These are phyloP conservation scores for Hypsizygus marmoreus DNA, from an alignment of 768 basidiomycete genomes.

Conservation along the genomic window DNA sequence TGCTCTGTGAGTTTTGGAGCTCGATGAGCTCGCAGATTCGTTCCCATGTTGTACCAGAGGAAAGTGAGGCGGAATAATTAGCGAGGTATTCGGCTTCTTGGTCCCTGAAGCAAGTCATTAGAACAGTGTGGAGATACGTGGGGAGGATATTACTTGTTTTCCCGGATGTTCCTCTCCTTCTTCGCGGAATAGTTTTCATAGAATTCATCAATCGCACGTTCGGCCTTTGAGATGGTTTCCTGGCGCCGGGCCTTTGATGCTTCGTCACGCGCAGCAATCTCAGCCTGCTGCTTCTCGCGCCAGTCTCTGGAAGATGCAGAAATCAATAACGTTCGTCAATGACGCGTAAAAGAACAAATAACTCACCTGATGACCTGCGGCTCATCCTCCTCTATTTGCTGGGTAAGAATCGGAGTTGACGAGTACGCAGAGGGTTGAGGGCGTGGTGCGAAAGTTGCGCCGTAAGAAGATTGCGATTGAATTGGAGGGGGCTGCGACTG, in stretches of 20 bases:
- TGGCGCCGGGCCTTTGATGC: slow-evolving; percentile 74
- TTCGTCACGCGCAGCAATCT: slow-evolving; percentile 84
- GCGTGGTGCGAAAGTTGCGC: slow-evolving; percentile 70
- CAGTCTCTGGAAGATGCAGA: slow-evolving; percentile 58
- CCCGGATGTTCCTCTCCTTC: slow-evolving; percentile 87
- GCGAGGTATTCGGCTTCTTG: slow-evolving; percentile 81
- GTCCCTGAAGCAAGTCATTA: slow-evolving; percentile 54
- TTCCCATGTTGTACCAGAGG: slow-evolving; percentile 93
- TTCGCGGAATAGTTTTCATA: slow-evolving; percentile 86
- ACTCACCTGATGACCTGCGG: slow-evolving; percentile 83
- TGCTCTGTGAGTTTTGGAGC: slow-evolving; percentile 95
- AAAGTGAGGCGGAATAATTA: slow-evolving; percentile 71
- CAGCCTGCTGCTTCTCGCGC: slow-evolving; percentile 83
- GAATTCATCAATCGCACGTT: slow-evolving; percentile 85
- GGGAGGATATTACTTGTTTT: slow-evolving; percentile 80
- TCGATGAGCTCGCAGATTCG: slow-evolving; percentile 86
- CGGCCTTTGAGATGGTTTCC: slow-evolving; percentile 82
- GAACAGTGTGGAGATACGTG: background rate
- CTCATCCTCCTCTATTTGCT: slow-evolving; percentile 73
- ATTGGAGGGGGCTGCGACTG: slow-evolving; percentile 33
- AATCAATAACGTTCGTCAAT: background rate
- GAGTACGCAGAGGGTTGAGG: slow-evolving; percentile 73
- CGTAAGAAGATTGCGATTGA: slow-evolving; percentile 41
- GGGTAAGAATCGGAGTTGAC: slow-evolving; percentile 73
- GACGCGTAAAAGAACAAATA: background rate